Percentiles rank a stretch among this genome's conserved stretches.
Evolutionary conservation across 176 grass and related monocot genomes (phyloP).

Genomic region (Oryza australiensis): DNA sequence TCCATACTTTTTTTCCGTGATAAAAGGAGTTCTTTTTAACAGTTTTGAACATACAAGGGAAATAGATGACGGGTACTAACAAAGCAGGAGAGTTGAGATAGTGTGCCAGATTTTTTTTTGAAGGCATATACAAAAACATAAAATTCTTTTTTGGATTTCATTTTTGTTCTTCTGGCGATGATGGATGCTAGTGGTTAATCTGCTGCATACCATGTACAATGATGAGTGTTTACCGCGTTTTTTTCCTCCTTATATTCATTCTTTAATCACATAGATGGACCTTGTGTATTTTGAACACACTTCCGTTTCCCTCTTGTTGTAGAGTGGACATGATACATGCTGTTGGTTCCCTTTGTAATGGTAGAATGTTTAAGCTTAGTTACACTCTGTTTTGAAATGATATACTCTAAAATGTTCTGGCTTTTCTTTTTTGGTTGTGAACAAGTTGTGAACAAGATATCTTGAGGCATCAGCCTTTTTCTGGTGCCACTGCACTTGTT

Average conservation of each 20-base stretch:
- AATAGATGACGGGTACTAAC: conserved; percentile 19
- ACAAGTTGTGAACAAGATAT: neutral
- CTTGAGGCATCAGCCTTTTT: neutral
- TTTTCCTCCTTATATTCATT: neutral
- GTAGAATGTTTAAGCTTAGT: neutral
- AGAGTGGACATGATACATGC: too few species aligned
- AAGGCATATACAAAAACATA: conserved; percentile 33
- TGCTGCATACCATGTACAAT: conserved; percentile 35
- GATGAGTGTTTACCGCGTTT: conserved; percentile 6
- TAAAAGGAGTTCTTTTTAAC: conserved; percentile 1
- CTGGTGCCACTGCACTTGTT: neutral
- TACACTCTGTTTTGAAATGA: neutral
- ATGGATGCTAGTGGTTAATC: conserved; percentile 29
- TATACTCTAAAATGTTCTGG: neutral
- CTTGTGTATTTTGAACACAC: neutral
- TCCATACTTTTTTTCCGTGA: neutral
- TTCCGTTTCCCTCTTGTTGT: neutral
- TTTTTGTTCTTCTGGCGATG: conserved; percentile 18
- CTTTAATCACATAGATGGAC: neutral
- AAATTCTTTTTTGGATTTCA: neutral
- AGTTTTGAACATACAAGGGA: conserved; percentile 17
- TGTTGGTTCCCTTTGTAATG: conserved; percentile 6
- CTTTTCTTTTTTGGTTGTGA: neutral
- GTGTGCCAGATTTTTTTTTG: conserved; percentile 44
- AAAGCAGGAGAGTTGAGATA: conserved; percentile 17